phyloP scores from a whole-genome alignment of 192 early-diverging fungal genomes.

The Backusella mclennaniae region DNA sequence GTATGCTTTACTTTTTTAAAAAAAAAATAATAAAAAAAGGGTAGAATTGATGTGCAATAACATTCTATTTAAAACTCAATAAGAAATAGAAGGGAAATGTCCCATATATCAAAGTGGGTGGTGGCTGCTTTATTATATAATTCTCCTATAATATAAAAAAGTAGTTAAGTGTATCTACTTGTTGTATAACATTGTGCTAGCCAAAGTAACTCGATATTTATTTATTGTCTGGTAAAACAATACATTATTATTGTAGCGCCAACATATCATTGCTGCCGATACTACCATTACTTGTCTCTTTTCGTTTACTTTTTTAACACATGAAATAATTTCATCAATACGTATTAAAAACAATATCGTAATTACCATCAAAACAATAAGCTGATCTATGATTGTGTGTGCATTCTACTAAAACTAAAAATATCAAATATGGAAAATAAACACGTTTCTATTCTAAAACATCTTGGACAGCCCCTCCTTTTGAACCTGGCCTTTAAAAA shows the following conservation, averaged over 20 bases:
- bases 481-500: slow-evolving; percentile 7
- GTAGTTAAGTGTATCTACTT: background rate
- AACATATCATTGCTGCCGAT: background rate
- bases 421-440: slow-evolving; percentile 6
- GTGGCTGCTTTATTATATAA: background rate
- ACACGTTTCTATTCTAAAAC: slow-evolving; percentile 5
- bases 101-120: background rate
- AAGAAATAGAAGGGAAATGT: background rate
- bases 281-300: background rate
- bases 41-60: background rate
- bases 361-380: background rate
- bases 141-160: background rate
- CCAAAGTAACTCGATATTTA: background rate
- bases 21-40: background rate
- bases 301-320: background rate
- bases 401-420: background rate
- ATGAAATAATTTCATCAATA: background rate
- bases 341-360: background rate
- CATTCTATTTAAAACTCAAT: background rate
- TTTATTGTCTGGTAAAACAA: background rate
- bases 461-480: background rate
- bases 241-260: background rate
- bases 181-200: background rate
- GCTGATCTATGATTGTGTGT: background rate
- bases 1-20: background rate